Base-by-base conservation (phyloP, 441 rosid genomes). In the Brassica hybrid region DNA sequence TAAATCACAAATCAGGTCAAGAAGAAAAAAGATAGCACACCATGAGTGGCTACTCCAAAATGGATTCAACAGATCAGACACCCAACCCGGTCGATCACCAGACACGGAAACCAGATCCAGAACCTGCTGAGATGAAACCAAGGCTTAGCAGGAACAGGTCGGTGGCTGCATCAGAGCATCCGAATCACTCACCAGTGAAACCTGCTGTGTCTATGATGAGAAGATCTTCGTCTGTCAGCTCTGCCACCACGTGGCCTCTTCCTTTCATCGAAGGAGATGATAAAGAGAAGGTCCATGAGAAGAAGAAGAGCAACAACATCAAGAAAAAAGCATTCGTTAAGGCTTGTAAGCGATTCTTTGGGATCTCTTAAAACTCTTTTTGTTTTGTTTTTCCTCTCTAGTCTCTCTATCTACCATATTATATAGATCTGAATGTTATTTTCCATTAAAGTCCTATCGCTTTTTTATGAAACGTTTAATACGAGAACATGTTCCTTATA, bases 301-400 rank as follows among this genome's bases (percentile, higher is more conserved):
- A 88, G 60, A 78, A 25, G 76, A 81, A 75, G 79, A 59, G 71
- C 78, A 84, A 83, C 83, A 89, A 18, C 74, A 82, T 78, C 69
- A 75, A 78, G 74, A 81, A 38, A 75, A 87, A 80, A 77, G 73
- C 84, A 78, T 84, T 94, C 85, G 60, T 92, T 2, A 89, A 82
- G 82, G 92, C 92, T 68, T 93, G 99, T 83, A 94, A 89, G 85
- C 88, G 87, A 14, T 76, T 94, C 79, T 77, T 92, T 74, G 91
- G 97, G 68, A 80, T 86, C 69, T 92, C 83, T 17, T 80, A 60
- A 72, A 60, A 16, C 30, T 54, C 12, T 9, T 58, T 52, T 27
- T 27, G 32, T 1, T 62, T 71, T 43, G 23, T 60, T 74, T 56
- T 59, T 18, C 23, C 2, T 65, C 25, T 14, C 38, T 13, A 60